Evolutionary conservation across 441 rosid genomes (phyloP).

Genomic region (Euphorbia schlechtendalii): DNA sequence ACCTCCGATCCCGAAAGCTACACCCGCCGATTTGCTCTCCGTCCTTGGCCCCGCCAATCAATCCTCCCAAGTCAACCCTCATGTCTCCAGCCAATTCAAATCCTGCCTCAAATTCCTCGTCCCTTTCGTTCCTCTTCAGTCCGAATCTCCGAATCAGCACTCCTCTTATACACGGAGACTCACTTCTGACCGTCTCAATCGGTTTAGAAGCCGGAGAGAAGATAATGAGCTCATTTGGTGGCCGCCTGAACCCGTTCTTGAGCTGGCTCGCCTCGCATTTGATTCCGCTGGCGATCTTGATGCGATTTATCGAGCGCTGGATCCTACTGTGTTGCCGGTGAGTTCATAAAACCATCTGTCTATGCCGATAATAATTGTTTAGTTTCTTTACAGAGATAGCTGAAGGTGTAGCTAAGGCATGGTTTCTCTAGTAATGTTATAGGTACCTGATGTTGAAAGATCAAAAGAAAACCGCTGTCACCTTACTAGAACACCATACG

Average conservation of each 20-base stretch:
- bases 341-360: slow-evolving; percentile 10
- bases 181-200: neutral
- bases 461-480: slow-evolving; percentile 38
- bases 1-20: slow-evolving; percentile 45
- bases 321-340: slow-evolving; percentile 57
- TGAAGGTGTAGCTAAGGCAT: neutral
- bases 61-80: slow-evolving; percentile 46
- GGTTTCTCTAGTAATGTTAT: slow-evolving; percentile 9
- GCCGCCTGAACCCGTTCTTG: slow-evolving; percentile 74
- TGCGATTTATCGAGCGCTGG: slow-evolving; percentile 51
- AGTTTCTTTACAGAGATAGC: neutral
- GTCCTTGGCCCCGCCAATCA: slow-evolving; percentile 43
- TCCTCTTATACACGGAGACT: slow-evolving; percentile 22
- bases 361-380: neutral
- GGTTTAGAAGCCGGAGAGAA: slow-evolving; percentile 17
- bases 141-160: slow-evolving; percentile 1
- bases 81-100: slow-evolving; percentile 39
- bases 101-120: slow-evolving; percentile 73
- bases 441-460: slow-evolving; percentile 68
- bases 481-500: slow-evolving; percentile 77
- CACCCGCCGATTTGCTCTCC: slow-evolving; percentile 61
- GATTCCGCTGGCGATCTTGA: slow-evolving; percentile 75
- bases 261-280: slow-evolving; percentile 72
- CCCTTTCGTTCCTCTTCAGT: slow-evolving; percentile 41
- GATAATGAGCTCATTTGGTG: slow-evolving; percentile 72